phyloP scores from a whole-genome alignment of 371 early-diverging fungal genomes.

The Mucor plumbeus region DNA sequence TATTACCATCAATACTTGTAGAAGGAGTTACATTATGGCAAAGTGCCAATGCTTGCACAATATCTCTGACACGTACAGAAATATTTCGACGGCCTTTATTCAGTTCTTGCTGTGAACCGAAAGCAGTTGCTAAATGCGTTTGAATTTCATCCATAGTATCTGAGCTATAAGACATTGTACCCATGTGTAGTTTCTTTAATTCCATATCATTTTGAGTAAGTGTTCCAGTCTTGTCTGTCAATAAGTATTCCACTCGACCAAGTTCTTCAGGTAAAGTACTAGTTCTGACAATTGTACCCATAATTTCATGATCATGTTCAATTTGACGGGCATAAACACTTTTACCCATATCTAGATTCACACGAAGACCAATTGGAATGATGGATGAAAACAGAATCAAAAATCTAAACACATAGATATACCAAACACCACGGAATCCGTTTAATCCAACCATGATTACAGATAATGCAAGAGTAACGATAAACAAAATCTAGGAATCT shows the following conservation, averaged over 20 bases:
- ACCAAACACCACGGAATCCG: slow-evolving; percentile 90
- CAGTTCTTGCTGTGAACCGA: slow-evolving; percentile 34
- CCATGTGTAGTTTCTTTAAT: slow-evolving; percentile 96
- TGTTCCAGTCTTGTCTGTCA: slow-evolving; percentile 99
- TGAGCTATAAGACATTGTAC: slow-evolving; percentile 90
- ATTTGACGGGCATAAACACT: slow-evolving; percentile 89
- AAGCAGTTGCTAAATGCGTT: slow-evolving; percentile 65
- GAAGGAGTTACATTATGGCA: slow-evolving; percentile 93
- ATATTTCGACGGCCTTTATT: slow-evolving; percentile 68
- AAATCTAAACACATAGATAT: slow-evolving; percentile 93
- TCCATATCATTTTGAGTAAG: slow-evolving; percentile 99
- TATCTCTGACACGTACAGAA: slow-evolving; percentile 76
- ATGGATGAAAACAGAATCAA: slow-evolving; percentile 97
- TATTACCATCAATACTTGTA: slow-evolving; percentile 53
- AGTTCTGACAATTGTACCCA: slow-evolving; percentile 92
- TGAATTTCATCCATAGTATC: slow-evolving; percentile 92
- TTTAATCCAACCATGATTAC: slow-evolving; percentile 89
- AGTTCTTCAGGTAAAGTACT: slow-evolving; percentile 99
- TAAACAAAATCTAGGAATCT: slow-evolving; percentile 72
- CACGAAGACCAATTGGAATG: slow-evolving; percentile 97
- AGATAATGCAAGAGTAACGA: slow-evolving; percentile 84
- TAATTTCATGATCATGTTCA: slow-evolving; percentile 80
- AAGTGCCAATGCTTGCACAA: slow-evolving; percentile 86
- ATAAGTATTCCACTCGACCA: slow-evolving; percentile 95
- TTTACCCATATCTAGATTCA: slow-evolving; percentile 98